Percentiles rank a stretch among this genome's conserved stretches.
Conservation (phyloP, 257 asterid genomes). For the Salvia rosmarinus region DNA sequence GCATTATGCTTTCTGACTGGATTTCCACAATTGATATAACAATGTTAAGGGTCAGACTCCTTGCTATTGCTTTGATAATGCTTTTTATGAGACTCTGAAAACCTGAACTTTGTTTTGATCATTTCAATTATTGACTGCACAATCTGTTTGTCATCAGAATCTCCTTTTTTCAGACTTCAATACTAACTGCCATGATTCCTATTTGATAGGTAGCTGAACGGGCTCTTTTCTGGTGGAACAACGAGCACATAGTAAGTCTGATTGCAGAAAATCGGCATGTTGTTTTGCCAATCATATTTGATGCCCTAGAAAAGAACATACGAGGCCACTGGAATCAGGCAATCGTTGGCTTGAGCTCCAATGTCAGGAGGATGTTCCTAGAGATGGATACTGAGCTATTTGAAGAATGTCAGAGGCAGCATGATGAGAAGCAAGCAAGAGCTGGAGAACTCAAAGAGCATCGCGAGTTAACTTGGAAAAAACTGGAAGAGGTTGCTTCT, state of each 20-base stretch:
- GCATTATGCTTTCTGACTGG: background rate
- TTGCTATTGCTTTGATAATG: slow-evolving; percentile 6
- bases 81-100: background rate
- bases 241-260: slow-evolving; percentile 78
- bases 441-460: slow-evolving; percentile 58
- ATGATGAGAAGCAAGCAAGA: slow-evolving; percentile 62
- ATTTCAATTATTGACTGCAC: background rate
- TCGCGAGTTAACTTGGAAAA: slow-evolving; percentile 68
- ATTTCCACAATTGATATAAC: background rate
- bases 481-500: slow-evolving; percentile 76
- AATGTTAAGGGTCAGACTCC: background rate
- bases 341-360: slow-evolving; percentile 74
- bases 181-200: slow-evolving; percentile 9
- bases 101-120: background rate
- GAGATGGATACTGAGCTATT: slow-evolving; percentile 86
- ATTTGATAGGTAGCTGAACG: slow-evolving; percentile 81
- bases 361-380: slow-evolving; percentile 76
- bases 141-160: background rate
- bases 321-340: slow-evolving; percentile 88
- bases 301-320: slow-evolving; percentile 72
- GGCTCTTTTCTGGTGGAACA: slow-evolving; percentile 96
- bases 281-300: slow-evolving; percentile 77
- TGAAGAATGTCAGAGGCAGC: slow-evolving; percentile 68
- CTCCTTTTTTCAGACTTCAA: background rate
- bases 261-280: slow-evolving; percentile 73